Evolutionary conservation across 148 eudicot species (phyloP).

Genomic region (Rheum nobile): DNA sequence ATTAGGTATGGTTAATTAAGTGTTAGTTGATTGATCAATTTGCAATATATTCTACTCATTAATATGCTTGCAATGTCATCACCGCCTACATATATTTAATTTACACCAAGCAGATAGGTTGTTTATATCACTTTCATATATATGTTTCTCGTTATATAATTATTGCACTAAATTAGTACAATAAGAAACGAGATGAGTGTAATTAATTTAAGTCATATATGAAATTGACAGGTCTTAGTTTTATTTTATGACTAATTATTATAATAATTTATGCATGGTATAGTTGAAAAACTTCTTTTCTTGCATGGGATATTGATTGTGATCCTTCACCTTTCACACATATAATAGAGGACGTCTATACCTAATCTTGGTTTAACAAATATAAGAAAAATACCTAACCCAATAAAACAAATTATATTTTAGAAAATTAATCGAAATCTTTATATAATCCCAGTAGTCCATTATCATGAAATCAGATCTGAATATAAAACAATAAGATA

Average conservation of each 20-base stretch:
- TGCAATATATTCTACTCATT: background rate
- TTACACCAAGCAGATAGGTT: background rate
- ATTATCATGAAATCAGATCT: background rate
- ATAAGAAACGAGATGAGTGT: background rate
- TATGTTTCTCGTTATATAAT: background rate
- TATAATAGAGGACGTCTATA: background rate
- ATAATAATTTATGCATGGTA: background rate
- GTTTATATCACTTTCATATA: background rate
- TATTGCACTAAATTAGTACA: background rate
- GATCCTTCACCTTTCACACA: slow-evolving; percentile 1
- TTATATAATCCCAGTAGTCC: too few species aligned
- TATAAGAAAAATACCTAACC: background rate
- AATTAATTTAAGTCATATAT: background rate
- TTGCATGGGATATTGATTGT: background rate
- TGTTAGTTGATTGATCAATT: background rate
- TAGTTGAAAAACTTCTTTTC: background rate
- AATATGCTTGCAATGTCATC: background rate
- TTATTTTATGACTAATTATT: background rate
- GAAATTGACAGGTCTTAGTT: background rate
- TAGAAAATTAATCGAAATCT: background rate
- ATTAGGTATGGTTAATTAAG: background rate
- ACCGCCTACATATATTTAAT: background rate
- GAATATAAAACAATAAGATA: background rate
- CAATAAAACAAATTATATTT: background rate
- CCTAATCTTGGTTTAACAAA: background rate